Evolutionary conservation across 805 yeast species (phyloP), one percentile per base, ranked within the genome.

Genomic region (Metschnikowia borealis): DNA sequence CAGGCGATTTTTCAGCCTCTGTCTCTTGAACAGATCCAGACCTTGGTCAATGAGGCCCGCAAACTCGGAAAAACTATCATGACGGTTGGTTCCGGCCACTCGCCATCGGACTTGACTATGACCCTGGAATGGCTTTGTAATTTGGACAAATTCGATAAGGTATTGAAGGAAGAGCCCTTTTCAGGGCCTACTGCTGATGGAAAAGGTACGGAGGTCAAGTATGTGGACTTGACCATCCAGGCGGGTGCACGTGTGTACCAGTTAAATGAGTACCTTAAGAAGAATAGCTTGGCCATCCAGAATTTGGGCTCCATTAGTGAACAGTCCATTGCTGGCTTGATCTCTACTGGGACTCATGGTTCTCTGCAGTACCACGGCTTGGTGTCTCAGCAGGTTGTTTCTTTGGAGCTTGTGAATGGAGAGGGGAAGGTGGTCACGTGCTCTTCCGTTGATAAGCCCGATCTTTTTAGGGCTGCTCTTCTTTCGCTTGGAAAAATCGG

Each of bases 281-380:
- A 71, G 11, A 76, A 80, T 54, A 85, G 86, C 1, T 78, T 89
- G 52, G 95, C 96, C 5, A 73, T 92, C 51, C 98, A 92, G 67
- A 92, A 87, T 61, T 73, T 94, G 60, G 98, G 98, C 1, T 90
- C 97, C 1, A 92, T 92, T 48, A 83, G 94, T 38, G 97, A 89
- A 54, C 98, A 92, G 65, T 87, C 96, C 14, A 75, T 90, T 23
- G 98, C 96, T 3, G 99, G 99, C n/a, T 83, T 91, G 56, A 89
- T 94, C 41, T 86, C 96, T 1, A 92, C 98, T 0, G 98, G 98
- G 29, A 90, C 98, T 0, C 99, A 92, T 63, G 99, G 99, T 6
- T 87, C 97, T 0, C 84, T 96, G 8, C 95, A 92, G 38, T 88
- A 79, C 65, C 98, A 94, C 62, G 97, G 98, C 0, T 74, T 91